Evolutionary conservation across 495 filamentous ascomycete genomes (phyloP).

Genomic region (Podospora conica): DNA sequence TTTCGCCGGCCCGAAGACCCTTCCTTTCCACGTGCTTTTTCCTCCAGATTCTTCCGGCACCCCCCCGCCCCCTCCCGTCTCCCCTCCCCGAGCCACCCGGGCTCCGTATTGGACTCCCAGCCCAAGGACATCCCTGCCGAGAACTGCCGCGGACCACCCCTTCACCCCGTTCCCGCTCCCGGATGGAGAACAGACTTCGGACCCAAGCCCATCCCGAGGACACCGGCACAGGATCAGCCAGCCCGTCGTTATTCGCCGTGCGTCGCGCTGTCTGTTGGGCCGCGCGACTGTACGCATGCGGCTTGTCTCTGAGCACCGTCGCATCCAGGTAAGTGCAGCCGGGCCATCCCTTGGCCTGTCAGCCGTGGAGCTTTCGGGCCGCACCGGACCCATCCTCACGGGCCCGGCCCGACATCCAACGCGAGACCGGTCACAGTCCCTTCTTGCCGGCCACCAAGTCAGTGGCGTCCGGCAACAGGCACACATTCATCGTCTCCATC

Average conservation of each 20-base stretch:
- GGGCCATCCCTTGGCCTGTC: background rate
- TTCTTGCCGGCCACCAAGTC: background rate
- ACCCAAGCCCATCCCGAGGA: background rate
- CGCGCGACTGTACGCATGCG: background rate
- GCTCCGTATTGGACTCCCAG: constrained; percentile 1
- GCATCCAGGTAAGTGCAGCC: background rate
- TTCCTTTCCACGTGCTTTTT: constrained; percentile 2
- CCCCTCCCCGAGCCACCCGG: background rate
- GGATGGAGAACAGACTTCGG: background rate
- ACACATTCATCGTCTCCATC: background rate
- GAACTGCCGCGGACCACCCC: background rate
- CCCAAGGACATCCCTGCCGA: background rate
- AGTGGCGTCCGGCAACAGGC: background rate
- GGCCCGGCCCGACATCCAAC: background rate
- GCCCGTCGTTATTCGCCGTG: background rate
- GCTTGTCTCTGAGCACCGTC: background rate
- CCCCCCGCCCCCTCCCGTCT: background rate
- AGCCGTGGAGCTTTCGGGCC: background rate
- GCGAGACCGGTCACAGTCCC: background rate
- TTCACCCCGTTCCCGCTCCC: background rate
- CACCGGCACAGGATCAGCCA: background rate
- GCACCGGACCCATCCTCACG: background rate
- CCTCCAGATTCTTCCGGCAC: background rate
- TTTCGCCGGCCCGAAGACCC: background rate
- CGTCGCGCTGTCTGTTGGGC: background rate